Percentiles rank a stretch among this genome's conserved stretches.
phyloP scores from a whole-genome alignment of 2,329 filamentous ascomycete genomes.

The Gremmenia infestans region DNA sequence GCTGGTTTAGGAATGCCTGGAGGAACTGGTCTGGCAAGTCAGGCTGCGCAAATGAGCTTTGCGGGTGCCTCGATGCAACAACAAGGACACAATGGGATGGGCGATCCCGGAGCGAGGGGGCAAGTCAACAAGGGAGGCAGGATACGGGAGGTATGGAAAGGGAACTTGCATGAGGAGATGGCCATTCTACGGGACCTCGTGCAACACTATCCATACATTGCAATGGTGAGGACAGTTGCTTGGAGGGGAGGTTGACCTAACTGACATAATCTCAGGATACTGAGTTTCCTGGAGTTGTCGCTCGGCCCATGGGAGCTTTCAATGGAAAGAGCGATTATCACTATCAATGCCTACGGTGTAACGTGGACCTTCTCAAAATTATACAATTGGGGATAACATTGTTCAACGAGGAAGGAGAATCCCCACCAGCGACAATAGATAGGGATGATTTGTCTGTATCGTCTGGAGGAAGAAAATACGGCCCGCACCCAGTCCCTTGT shows the following conservation, averaged over 20 bases:
- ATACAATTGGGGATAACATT: constrained; percentile 95
- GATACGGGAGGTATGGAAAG: constrained; percentile 95
- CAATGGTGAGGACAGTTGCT: constrained; percentile 67
- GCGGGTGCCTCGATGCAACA: constrained; percentile 63
- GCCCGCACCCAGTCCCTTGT: constrained; percentile 60
- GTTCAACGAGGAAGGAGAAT: constrained; percentile 85
- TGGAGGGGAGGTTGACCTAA: constrained; percentile 1
- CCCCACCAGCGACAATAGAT: constrained; percentile 56
- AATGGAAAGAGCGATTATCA: constrained; percentile 96
- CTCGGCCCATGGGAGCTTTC: constrained; percentile 90
- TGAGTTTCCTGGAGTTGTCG: constrained; percentile 96
- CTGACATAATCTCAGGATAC: constrained; percentile 64
- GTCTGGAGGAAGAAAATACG: constrained; percentile 37
- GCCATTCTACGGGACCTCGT: constrained; percentile 74
- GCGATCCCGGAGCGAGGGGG: constrained; percentile 49
- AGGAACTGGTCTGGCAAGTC: constrained; percentile 72
- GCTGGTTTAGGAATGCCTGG: constrained; percentile 48
- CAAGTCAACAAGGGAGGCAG: constrained; percentile 59
- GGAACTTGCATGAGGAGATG: constrained; percentile 91
- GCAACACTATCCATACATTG: constrained; percentile 90
- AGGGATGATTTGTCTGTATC: constrained; percentile 38
- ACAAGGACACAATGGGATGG: constrained; percentile 49
- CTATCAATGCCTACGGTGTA: constrained; percentile 94
- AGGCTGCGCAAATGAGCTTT: constrained; percentile 85
- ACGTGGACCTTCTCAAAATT: constrained; percentile 95